Evolutionary conservation across 2,329 filamentous ascomycete genomes (phyloP).

Genomic region (Claviceps sp.): DNA sequence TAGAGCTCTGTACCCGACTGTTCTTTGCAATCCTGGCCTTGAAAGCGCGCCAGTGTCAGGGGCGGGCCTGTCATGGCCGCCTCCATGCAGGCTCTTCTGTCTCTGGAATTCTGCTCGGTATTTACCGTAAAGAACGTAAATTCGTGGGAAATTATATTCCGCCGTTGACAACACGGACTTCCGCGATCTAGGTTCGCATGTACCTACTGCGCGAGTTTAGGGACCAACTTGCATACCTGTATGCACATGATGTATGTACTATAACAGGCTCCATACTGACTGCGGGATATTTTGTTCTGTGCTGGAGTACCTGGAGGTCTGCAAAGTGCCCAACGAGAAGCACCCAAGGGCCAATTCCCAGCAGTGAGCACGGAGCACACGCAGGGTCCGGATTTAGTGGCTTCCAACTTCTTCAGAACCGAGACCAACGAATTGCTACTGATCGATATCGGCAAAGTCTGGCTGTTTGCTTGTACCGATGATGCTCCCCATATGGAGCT

Average conservation of each 20-base stretch:
- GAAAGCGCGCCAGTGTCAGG: no score
- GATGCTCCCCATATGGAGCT: neutral
- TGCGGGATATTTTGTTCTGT: neutral
- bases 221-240: no score
- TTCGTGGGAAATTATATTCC: neutral
- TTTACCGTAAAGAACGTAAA: neutral
- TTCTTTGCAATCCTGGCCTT: no score
- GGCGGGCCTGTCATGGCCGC: neutral
- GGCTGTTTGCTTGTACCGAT: neutral
- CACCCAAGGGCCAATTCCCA: neutral
- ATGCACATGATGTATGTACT: neutral
- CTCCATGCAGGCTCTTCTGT: neutral
- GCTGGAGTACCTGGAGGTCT: no score
- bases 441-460: neutral
- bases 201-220: neutral
- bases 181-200: neutral
- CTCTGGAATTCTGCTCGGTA: neutral
- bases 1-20: no score
- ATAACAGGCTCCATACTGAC: neutral
- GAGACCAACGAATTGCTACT: neutral
- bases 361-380: neutral
- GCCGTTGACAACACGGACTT: neutral
- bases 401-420: neutral
- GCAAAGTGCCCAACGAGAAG: no score
- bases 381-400: neutral